A percentile compares a stretch with the other conserved stretches of the same genome.
Conservation (phyloP, 2,329 filamentous ascomycete genomes). For the Diaporthe amygdali region DNA sequence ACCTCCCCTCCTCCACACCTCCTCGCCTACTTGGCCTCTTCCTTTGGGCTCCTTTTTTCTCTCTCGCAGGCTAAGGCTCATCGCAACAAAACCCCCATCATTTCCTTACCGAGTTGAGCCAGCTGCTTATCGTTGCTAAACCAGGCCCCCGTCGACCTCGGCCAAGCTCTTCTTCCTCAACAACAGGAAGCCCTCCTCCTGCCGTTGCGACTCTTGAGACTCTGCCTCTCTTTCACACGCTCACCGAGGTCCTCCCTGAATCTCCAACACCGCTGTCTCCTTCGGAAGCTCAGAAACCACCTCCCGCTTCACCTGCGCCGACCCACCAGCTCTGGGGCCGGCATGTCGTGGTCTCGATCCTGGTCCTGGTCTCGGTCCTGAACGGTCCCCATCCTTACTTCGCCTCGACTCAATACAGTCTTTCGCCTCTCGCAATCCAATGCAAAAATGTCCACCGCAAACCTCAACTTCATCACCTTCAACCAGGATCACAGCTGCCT, state of each 20-base stretch:
- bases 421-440: not conserved
- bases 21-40: not conserved
- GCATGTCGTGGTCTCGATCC: constrained; percentile 1
- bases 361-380: constrained; percentile 3
- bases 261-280: not conserved
- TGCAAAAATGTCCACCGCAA: constrained; percentile 66
- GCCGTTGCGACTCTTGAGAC: not conserved
- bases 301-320: not conserved
- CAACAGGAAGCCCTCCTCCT: not conserved
- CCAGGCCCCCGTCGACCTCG: not conserved
- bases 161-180: not conserved
- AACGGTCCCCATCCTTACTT: not conserved
- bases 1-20: not conserved
- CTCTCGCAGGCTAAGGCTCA: not conserved
- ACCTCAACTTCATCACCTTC: constrained; percentile 98
- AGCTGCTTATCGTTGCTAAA: not conserved
- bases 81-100: not conserved
- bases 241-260: too few relatives aligned
- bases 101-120: not conserved
- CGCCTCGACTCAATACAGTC: not conserved
- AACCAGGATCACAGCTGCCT: constrained; percentile 99
- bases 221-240: not conserved
- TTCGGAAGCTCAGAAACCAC: not conserved
- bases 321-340: not conserved
- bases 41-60: not conserved